These are phyloP conservation scores for Psilocybe cubensis DNA, from an alignment of 768 basidiomycete species.

Conservation along the genomic window DNA sequence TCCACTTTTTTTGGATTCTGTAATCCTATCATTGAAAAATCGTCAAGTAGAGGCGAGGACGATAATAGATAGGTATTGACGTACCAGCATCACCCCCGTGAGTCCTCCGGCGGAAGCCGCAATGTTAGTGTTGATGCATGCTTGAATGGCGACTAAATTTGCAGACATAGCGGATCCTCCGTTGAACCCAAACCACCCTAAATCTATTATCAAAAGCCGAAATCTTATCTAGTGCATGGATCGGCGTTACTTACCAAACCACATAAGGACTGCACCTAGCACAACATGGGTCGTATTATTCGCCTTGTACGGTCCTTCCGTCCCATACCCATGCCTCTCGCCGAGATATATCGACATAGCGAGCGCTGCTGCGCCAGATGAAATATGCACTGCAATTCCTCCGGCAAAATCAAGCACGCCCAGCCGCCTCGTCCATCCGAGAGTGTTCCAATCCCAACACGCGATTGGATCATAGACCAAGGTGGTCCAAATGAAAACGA, in stretches of 20 bases:
- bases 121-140: constrained; percentile 90
- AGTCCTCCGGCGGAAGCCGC: constrained; percentile 83
- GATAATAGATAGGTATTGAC: constrained; percentile 9
- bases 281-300: constrained; percentile 93
- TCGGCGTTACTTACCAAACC: constrained; percentile 98
- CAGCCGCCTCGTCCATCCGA: constrained; percentile 69
- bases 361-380: constrained; percentile 86
- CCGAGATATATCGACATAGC: constrained; percentile 92
- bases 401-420: constrained; percentile 92
- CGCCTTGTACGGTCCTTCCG: constrained; percentile 83
- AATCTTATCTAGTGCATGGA: too few relatives aligned
- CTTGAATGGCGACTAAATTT: constrained; percentile 80
- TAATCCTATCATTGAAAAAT: constrained; percentile 69
- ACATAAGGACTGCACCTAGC: constrained; percentile 86
- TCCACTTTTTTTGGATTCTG: constrained; percentile 77
- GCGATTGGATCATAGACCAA: constrained; percentile 91
- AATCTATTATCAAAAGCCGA: background rate
- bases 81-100: constrained; percentile 86
- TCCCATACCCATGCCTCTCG: constrained; percentile 86
- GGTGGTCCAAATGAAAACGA: constrained; percentile 87
- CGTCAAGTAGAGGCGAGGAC: constrained; percentile 17
- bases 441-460: constrained; percentile 91
- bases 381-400: constrained; percentile 94
- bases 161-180: constrained; percentile 88
- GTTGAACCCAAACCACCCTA: constrained; percentile 59